Conservation (phyloP, 2,329 filamentous ascomycete species). For the Tolypocladium ophioglossoides region DNA sequence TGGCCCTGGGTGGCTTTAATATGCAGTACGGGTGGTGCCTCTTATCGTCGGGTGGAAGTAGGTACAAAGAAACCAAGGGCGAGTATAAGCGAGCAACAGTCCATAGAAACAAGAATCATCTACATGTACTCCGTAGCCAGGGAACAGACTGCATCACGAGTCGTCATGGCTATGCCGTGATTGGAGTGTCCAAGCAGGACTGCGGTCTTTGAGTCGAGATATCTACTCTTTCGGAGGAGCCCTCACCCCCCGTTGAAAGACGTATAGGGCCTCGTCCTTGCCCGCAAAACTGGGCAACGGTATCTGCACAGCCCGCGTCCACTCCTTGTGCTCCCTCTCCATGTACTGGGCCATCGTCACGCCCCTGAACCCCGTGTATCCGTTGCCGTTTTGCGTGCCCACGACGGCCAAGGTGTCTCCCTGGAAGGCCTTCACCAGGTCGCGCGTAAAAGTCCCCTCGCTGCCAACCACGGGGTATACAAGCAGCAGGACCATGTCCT, state of each 20-base stretch:
- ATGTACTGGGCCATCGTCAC: constrained; percentile 59
- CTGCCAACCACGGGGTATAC: constrained; percentile 65
- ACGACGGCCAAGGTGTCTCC: constrained; percentile 60
- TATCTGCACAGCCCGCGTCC: constrained; percentile 51
- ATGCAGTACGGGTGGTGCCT: no score
- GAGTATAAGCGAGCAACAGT: not conserved
- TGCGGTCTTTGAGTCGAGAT: not conserved
- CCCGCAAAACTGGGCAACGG: constrained; percentile 64
- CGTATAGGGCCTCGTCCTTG: constrained; percentile 65
- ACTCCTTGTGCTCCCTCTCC: constrained; percentile 42
- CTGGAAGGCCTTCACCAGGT: constrained; percentile 48
- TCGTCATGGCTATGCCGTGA: no score
- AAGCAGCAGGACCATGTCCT: constrained; percentile 51
- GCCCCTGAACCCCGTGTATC: constrained; percentile 59
- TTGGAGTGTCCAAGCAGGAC: no score
- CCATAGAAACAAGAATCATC: not conserved
- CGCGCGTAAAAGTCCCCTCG: constrained; percentile 53
- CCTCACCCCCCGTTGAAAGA: constrained; percentile 44
- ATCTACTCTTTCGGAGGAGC: constrained; percentile 12
- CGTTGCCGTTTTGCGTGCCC: constrained; percentile 64
- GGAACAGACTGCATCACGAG: no score
- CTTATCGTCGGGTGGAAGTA: no score
- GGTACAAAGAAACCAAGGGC: no score
- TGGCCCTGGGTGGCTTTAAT: no score
- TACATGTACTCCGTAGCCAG: no score